phyloP scores from a whole-genome alignment of 2,329 filamentous ascomycete species.

The Colletotrichum camelliae region DNA sequence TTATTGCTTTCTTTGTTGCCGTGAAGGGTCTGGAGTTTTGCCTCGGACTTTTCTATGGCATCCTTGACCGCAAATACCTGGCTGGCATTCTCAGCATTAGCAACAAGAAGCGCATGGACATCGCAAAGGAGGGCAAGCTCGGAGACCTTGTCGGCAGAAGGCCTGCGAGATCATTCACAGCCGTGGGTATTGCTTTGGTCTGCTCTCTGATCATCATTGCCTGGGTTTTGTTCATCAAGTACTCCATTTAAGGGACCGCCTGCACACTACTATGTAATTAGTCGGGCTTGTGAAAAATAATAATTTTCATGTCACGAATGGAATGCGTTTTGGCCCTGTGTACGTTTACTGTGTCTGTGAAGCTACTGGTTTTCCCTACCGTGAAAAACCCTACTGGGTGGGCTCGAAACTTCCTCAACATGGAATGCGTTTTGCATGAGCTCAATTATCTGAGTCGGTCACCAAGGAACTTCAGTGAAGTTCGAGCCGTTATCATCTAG shows the following conservation, averaged over 20 bases:
- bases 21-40: slow-evolving; percentile 31
- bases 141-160: slow-evolving; percentile 18
- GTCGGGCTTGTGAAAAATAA: too few relatives aligned
- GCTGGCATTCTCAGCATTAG: slow-evolving; percentile 23
- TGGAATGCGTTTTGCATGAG: too few relatives aligned
- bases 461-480: too few relatives aligned
- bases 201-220: slow-evolving; percentile 23
- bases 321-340: too few relatives aligned
- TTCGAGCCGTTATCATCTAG: too few relatives aligned
- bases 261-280: too few relatives aligned
- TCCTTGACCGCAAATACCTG: slow-evolving; percentile 24
- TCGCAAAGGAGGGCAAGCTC: slow-evolving; percentile 21
- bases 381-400: too few relatives aligned
- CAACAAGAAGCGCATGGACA: slow-evolving; percentile 22
- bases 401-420: too few relatives aligned
- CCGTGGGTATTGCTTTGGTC: slow-evolving; percentile 10
- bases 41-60: slow-evolving; percentile 28
- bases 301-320: too few relatives aligned
- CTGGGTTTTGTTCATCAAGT: slow-evolving; percentile 27
- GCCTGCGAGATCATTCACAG: not conserved
- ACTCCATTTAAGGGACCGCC: not conserved
- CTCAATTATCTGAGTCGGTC: too few relatives aligned
- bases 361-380: too few relatives aligned
- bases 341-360: too few relatives aligned
- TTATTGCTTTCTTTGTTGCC: slow-evolving; percentile 29